Conservation (phyloP, 176 grass and related monocot genomes). For the Coix lacrymajobi region DNA sequence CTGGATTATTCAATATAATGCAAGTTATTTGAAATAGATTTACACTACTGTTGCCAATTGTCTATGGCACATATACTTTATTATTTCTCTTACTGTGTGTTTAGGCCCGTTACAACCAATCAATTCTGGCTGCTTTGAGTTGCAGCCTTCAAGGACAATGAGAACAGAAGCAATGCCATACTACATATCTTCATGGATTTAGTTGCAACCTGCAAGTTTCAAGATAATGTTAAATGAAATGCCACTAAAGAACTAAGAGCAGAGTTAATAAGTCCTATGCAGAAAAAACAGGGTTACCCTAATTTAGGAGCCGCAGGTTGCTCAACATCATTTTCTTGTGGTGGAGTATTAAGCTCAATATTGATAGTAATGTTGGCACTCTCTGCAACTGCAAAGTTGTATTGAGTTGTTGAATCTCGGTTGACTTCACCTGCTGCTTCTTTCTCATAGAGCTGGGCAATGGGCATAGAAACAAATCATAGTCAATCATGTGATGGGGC, state of each 20-base stretch:
- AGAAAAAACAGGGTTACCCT: conserved; percentile 56
- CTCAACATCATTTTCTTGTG: conserved; percentile 25
- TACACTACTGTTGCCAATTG: conserved; percentile 15
- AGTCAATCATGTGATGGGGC: background rate
- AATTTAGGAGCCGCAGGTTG: conserved; percentile 46
- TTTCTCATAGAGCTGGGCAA: conserved; percentile 48
- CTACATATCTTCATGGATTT: conserved; percentile 30
- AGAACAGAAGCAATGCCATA: background rate
- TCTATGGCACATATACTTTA: background rate
- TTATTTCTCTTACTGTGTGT: conserved; percentile 13
- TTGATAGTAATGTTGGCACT: conserved; percentile 38
- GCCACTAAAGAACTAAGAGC: background rate
- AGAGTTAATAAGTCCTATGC: background rate
- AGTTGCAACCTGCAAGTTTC: conserved; percentile 46
- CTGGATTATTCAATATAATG: background rate
- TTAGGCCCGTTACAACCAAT: conserved; percentile 1
- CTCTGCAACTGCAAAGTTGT: conserved; percentile 45
- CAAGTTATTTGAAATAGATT: conserved; percentile 33
- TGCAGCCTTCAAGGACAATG: background rate
- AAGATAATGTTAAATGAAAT: background rate
- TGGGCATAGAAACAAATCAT: conserved; percentile 19
- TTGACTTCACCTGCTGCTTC: conserved; percentile 34
- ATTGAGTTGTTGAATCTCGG: conserved; percentile 41
- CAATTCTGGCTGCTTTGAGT: conserved; percentile 15
- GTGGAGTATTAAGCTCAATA: conserved; percentile 60